Base-by-base conservation (phyloP, 345 rosid genomes). In the Populus deltoides region DNA sequence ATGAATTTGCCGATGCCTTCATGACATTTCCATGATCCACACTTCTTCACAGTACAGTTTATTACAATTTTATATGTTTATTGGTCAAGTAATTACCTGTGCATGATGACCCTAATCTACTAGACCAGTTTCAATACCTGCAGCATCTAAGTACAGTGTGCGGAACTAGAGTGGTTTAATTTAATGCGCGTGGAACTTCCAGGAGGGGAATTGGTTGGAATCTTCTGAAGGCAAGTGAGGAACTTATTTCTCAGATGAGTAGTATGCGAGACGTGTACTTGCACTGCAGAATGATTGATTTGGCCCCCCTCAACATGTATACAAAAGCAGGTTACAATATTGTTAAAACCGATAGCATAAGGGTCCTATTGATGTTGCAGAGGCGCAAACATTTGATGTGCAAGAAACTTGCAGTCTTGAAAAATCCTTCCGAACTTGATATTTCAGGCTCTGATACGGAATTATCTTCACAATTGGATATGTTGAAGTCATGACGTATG, bases 201-300 rank as follows among this genome's bases (percentile, higher is more conserved):
- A 95, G 99, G 96, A 88, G 85, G 77, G 92, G 97, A 59, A 91
- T 95, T 41, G 98, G 97, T 29, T 95, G 98, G 97, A 92, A 93
- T 87, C 94, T 95, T 83, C 84, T 93, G 85, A 93, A 87, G 89
- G 97, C 97, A 25, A 87, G 97, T 78, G 98, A 92, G 88, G 96
- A 93, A 77, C 66, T 95, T 25, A 89, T 95, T 81, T 81, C 89
- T 6, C 88, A 83, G 85, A 86, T 93, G 88, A 76, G 84, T 88
- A 74, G 86, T 47, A 82, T 85, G 2, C 86, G 81, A 75, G 93
- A 93, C 81, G 97, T 90, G 57, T 92, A 91, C 82, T 83, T 95
- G 91, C 98, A 92, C 81, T 95, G 99, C 85, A 88, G 97, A 86
- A 87, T 93, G 90, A 88, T 93, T 75, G 99, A 95, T 71, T 85